Percentiles rank a stretch among this genome's conserved stretches.
Conservation (phyloP, 2,329 filamentous ascomycete genomes). For the Aspergillus ochraceoroseus region DNA sequence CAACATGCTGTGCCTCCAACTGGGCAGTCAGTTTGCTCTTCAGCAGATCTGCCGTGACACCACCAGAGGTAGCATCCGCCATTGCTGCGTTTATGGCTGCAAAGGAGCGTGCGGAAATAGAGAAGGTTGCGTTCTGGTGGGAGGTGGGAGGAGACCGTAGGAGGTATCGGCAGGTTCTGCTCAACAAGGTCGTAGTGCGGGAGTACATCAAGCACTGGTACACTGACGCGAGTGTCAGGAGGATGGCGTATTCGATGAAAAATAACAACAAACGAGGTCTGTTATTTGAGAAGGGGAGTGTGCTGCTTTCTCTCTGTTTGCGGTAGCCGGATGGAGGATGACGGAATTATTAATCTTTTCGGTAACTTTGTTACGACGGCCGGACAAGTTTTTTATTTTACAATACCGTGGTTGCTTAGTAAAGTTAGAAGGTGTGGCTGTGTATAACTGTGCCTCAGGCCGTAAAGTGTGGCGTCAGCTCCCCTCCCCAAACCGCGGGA, state of each 20-base stretch:
- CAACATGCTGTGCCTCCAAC: slow-evolving; percentile 70
- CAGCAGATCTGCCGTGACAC: slow-evolving; percentile 68
- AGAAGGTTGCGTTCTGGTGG: slow-evolving; percentile 29
- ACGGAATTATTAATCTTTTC: slow-evolving; percentile 2
- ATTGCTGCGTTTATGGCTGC: slow-evolving; percentile 37
- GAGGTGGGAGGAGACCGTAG: slow-evolving; percentile 31
- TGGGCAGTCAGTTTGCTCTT: slow-evolving; percentile 63
- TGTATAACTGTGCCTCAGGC: slow-evolving; percentile 23
- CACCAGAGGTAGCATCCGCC: slow-evolving; percentile 47
- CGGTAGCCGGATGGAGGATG: slow-evolving; percentile 5
- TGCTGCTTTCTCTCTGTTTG: too few species aligned
- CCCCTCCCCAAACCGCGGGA: slow-evolving; percentile 9
- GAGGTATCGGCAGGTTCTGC: slow-evolving; percentile 40
- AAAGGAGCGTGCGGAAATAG: slow-evolving; percentile 34
- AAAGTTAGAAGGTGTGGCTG: not conserved
- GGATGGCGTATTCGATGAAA: too few species aligned
- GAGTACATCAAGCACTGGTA: slow-evolving; percentile 36
- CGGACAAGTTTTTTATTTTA: too few species aligned
- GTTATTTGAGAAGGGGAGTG: too few species aligned
- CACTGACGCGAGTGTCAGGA: too few species aligned
- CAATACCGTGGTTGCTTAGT: slow-evolving; percentile 5
- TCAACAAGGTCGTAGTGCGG: slow-evolving; percentile 34
- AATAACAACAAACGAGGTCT: too few species aligned
- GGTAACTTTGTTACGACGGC: not conserved
- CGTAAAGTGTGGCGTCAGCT: slow-evolving; percentile 21